These are phyloP conservation scores for Alternaria gaisen DNA, from an alignment of 2,329 filamentous ascomycete species.

Conservation along the genomic window DNA sequence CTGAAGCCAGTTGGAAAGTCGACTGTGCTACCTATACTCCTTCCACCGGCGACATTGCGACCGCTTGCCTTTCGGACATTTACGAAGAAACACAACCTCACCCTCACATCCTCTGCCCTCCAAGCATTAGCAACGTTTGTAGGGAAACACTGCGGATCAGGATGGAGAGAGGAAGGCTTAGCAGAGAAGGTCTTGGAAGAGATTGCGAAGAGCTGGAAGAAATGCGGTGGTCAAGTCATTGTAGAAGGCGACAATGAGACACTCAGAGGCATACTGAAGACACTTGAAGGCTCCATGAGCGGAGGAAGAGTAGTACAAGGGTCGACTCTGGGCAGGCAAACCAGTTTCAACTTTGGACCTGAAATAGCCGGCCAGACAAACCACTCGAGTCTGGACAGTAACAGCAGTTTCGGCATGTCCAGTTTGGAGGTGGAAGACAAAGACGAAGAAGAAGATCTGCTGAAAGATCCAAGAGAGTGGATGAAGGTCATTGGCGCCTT, in stretches of 20 bases:
- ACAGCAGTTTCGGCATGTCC: slow-evolving; percentile 69
- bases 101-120: slow-evolving; percentile 85
- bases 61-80: slow-evolving; percentile 94
- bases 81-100: slow-evolving; percentile 96
- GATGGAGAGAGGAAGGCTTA: slow-evolving; percentile 94
- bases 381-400: slow-evolving; percentile 62
- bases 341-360: slow-evolving; percentile 69
- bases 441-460: slow-evolving; percentile 64
- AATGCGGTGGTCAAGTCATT: slow-evolving; percentile 85
- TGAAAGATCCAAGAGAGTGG: slow-evolving; percentile 80
- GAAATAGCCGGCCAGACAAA: slow-evolving; percentile 34
- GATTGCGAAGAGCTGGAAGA: slow-evolving; percentile 91
- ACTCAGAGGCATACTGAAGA: slow-evolving; percentile 83
- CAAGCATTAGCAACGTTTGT: slow-evolving; percentile 88
- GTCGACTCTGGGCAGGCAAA: slow-evolving; percentile 68
- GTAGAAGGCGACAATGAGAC: slow-evolving; percentile 78
- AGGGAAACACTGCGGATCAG: slow-evolving; percentile 90
- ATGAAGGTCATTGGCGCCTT: slow-evolving; percentile 84
- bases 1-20: slow-evolving; percentile 62
- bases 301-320: slow-evolving; percentile 74
- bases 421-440: slow-evolving; percentile 62
- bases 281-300: slow-evolving; percentile 85
- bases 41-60: slow-evolving; percentile 85
- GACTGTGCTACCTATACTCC: slow-evolving; percentile 83
- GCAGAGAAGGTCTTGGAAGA: slow-evolving; percentile 94